Evolutionary conservation across 164 flowering plant genomes (phyloP), one percentile per base, ranked within the genome.

Genomic region (Aristolochia fimbriata): DNA sequence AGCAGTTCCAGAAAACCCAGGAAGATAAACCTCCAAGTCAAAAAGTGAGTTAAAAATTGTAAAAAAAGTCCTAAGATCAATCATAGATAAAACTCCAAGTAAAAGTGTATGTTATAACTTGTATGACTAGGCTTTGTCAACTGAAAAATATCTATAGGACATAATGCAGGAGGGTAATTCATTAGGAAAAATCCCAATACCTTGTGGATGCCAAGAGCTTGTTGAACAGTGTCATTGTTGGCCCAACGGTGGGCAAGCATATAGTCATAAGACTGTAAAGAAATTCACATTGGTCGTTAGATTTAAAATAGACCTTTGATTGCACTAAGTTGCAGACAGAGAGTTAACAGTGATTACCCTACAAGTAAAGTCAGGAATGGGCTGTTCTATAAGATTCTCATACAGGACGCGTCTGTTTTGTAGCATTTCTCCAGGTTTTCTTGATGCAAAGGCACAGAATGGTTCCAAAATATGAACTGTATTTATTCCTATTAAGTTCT

Each of bases 401-500:
- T 37, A 12, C 8, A 64, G 21, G 4, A 59, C 57, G 51, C 71
- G 55, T 30, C 63, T 57, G 23, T 31, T 5, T 56, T 17, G 56
- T 1, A 3, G 41, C 43, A 30, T 53, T 43, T 46, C 25, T 21
- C 21, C 31, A 15, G 59, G 57, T 20, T 55, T 47, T 49, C 64
- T 60, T 22, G 65, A 15, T 22, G 53, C 67, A 59, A 51, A 52
- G 24, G 37, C 24, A 54, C 80, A 77, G 1, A 57, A 48, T 1
- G 73, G 73, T 37, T 76, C 77, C 61, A 77, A 60, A 56, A 77
- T 69, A 12, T 74, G 55, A 15, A 20, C 46, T 0, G 0, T 19
- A 13, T 61, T 19, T 1, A 77, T 8, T 1, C 37, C 65, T 7
- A 53, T 30, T 19, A 51, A 17, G 45, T 64, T 55, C 80, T 56